These are phyloP conservation scores for Panaeolus papilionaceus DNA, from an alignment of 768 basidiomycete species.

Conservation along the genomic window DNA sequence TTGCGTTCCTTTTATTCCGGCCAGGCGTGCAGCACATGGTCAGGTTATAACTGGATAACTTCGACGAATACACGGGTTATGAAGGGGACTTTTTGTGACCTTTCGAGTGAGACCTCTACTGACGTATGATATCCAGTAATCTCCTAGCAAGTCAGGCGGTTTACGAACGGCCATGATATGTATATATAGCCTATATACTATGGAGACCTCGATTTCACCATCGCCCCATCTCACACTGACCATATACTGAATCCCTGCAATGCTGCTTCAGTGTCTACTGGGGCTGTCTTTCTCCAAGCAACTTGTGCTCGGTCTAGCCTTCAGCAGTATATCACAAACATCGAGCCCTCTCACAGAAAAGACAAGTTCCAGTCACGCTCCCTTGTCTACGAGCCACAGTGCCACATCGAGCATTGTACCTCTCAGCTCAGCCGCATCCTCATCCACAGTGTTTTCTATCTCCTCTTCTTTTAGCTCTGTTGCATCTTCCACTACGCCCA, in stretches of 20 bases:
- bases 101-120: neutral
- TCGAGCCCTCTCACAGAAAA: neutral
- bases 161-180: neutral
- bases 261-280: neutral
- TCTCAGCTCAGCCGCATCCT: neutral
- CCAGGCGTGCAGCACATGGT: neutral
- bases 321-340: neutral
- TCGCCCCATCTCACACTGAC: neutral
- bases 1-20: slow-evolving; percentile 2
- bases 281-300: neutral
- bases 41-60: neutral
- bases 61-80: neutral
- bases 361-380: neutral
- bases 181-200: neutral
- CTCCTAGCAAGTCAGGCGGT: neutral
- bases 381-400: neutral
- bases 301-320: neutral
- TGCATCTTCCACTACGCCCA: slow-evolving; percentile 9
- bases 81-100: neutral
- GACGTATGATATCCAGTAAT: neutral
- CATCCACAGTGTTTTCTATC: neutral
- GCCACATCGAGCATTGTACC: neutral
- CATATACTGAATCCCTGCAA: neutral
- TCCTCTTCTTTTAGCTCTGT: slow-evolving; percentile 1
- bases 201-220: neutral